Evolutionary conservation across 179 eudicot genomes (phyloP), one percentile per base, ranked within the genome.

Genomic region (Spinacia oleracea): DNA sequence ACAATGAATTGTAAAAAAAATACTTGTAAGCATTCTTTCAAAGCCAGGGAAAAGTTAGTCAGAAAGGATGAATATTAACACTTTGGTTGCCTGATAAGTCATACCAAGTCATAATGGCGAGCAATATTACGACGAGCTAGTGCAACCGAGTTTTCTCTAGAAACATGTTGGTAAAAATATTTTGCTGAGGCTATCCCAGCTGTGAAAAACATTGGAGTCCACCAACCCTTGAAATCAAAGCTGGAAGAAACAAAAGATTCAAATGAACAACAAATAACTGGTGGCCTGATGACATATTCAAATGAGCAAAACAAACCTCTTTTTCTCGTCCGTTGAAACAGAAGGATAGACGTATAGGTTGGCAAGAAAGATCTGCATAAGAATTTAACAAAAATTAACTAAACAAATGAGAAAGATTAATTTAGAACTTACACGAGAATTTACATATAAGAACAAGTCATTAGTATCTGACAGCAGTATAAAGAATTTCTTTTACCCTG

Each of bases 91-190:
- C 15, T 5, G 9, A 56, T 56, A 73, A 78, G 42, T 75, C 84
- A 70, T 88, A 96, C 99, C 86, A 93, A 83, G 80, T 96, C 99
- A 86, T 96, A 96, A 83, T 96, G 99, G 35, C 90, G 88, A 75
- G 99, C 91, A 64, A 96, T 93, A 77, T 96, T 96, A 63, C 89
- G 77, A n/a, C 96, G 98, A 84, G 96, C 98, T 89, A 86, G 92
- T 16, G 96, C 89, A 29, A 93, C 85, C 58, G 94, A 85, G 73
- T 96, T 96, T 79, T 85, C 83, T 74, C 92, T 83, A 35, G 87
- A 89, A n/a, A 90, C 84, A 77, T 91, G 96, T n/a, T 84, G 72
- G 74, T 81, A 88, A 81, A 90, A 96, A 67, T 94, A 89, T 82
- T 87, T 96, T 63, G 94, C 97, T 70, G 98, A 92, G 59, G 94